A percentile compares a stretch with the other conserved stretches of the same genome.
phyloP scores from a whole-genome alignment of 2,329 filamentous ascomycete species.

The Aspergillus sp. region DNA sequence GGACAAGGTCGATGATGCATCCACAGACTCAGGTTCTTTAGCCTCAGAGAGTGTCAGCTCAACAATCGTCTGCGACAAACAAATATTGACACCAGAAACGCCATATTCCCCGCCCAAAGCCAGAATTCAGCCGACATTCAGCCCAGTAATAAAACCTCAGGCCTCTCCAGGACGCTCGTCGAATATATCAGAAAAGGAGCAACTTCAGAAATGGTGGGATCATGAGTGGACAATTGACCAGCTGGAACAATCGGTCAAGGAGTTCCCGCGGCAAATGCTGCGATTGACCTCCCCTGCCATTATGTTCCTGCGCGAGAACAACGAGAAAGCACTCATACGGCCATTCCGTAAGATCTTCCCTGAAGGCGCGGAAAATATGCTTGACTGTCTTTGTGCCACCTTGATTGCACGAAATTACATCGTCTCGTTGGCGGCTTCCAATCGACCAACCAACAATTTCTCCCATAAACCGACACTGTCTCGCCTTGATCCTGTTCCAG shows the following conservation, averaged over 20 bases:
- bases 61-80: conserved; percentile 19
- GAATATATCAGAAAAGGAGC: conserved; percentile 21
- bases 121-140: conserved; percentile 12
- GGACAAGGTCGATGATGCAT: conserved; percentile 24
- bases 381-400: conserved; percentile 33
- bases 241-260: conserved; percentile 32
- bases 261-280: conserved; percentile 30
- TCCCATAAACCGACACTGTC: conserved; percentile 14
- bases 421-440: conserved; percentile 21
- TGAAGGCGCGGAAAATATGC: conserved; percentile 24
- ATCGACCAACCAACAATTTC: conserved; percentile 18
- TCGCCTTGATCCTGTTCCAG: conserved; percentile 25
- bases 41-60: conserved; percentile 21
- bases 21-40: conserved; percentile 21
- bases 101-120: conserved; percentile 14
- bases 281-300: conserved; percentile 35
- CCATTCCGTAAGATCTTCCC: conserved; percentile 35
- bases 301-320: conserved; percentile 31
- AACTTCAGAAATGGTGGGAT: conserved; percentile 29
- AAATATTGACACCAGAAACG: conserved; percentile 11
- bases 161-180: conserved; percentile 15
- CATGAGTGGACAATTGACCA: conserved; percentile 37
- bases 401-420: conserved; percentile 35
- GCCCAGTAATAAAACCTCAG: conserved; percentile 8
- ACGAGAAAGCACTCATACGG: conserved; percentile 29